Conservation (phyloP, 2,329 filamentous ascomycete genomes). For the Simplicillium sp. region DNA sequence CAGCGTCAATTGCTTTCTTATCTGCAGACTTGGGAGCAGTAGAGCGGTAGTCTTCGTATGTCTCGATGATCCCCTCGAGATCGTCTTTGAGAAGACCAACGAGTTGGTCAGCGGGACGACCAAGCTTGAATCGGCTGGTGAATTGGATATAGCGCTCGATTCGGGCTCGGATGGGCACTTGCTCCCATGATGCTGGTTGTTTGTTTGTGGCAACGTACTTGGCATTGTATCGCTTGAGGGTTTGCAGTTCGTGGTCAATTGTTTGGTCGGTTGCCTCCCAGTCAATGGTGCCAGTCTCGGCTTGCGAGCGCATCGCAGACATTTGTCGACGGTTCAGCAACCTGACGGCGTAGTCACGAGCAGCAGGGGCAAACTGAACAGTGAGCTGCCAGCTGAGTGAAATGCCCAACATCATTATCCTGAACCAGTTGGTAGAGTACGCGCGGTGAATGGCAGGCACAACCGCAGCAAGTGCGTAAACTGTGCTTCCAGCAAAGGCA, state of each 20-base stretch:
- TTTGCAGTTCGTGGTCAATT: constrained; percentile 7
- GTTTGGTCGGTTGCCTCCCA: constrained; percentile 7
- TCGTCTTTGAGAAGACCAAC: constrained; percentile 11
- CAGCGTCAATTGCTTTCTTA: constrained; percentile 1
- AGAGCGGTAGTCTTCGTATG: constrained; percentile 9
- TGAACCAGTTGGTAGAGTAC: constrained; percentile 9
- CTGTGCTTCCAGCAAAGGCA: constrained; percentile 11
- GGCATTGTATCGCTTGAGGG: constrained; percentile 1
- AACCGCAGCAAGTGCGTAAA: constrained; percentile 10
- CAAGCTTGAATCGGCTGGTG: constrained; percentile 8
- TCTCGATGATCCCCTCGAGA: constrained; percentile 10
- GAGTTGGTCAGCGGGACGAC: constrained; percentile 11
- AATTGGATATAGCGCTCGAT: constrained; percentile 11
- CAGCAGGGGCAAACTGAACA: constrained; percentile 9
- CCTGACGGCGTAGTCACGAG: constrained; percentile 8
- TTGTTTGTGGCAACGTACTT: constrained; percentile 7
- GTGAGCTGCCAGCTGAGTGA: constrained; percentile 11
- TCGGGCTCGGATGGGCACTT: constrained; percentile 9
- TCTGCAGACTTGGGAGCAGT: neutral
- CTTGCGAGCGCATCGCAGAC: constrained; percentile 1
- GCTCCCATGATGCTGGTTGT: constrained; percentile 3
- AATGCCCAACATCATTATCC: constrained; percentile 11
- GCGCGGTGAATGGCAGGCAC: constrained; percentile 8
- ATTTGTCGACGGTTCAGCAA: constrained; percentile 9
- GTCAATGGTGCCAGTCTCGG: constrained; percentile 2